phyloP scores from a whole-genome alignment of 2,329 filamentous ascomycete species.

The Byssothecium circinans region DNA sequence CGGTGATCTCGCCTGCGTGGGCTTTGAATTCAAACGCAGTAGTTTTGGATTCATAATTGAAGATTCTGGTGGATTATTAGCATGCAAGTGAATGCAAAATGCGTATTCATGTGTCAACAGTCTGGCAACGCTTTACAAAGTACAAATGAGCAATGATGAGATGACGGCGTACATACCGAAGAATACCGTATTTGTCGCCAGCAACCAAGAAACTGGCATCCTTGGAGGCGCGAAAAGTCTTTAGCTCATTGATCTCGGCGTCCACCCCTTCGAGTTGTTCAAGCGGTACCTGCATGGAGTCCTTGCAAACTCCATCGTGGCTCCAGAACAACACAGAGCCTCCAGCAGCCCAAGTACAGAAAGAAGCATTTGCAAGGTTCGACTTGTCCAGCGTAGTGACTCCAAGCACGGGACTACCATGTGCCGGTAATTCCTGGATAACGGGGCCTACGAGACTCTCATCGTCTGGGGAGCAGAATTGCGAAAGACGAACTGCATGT shows the following conservation, averaged over 20 bases:
- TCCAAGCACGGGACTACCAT: constrained; percentile 66
- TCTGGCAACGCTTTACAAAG: no score
- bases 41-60: constrained; percentile 63
- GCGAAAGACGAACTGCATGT: constrained; percentile 67
- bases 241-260: constrained; percentile 60
- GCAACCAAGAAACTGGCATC: constrained; percentile 71
- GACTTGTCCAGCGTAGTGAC: constrained; percentile 66
- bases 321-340: constrained; percentile 85
- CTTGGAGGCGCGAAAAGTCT: constrained; percentile 60
- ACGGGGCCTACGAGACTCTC: constrained; percentile 33
- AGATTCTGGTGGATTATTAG: constrained; percentile 52
- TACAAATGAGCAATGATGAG: no score
- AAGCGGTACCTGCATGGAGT: constrained; percentile 66
- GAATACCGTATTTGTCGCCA: constrained; percentile 82
- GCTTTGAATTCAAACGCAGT: constrained; percentile 76
- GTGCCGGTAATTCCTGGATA: constrained; percentile 55
- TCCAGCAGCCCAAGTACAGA: constrained; percentile 85
- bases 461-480: constrained; percentile 50
- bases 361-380: constrained; percentile 67
- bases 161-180: constrained; percentile 59
- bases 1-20: constrained; percentile 82
- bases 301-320: constrained; percentile 67
- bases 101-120: no score
- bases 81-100: no score
- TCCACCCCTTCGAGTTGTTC: constrained; percentile 59